Percentiles rank a stretch among this genome's conserved stretches.
These are phyloP conservation scores for Fistulina hepatica DNA, from an alignment of 1,284 basidiomycete genomes.

Conservation along the genomic window DNA sequence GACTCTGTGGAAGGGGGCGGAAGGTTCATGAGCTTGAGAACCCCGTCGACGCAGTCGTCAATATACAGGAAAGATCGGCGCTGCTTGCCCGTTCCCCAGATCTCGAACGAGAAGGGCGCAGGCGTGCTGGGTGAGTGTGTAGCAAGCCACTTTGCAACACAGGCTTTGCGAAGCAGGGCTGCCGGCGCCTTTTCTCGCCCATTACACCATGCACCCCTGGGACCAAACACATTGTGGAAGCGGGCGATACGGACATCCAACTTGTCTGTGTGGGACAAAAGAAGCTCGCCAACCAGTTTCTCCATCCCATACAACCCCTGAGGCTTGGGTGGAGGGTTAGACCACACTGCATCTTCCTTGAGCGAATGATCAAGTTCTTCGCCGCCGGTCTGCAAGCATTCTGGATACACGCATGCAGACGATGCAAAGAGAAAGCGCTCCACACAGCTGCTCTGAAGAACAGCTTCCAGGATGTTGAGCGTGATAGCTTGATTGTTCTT, in stretches of 20 bases:
- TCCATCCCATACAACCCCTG: constrained; percentile 52
- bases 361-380: constrained; percentile 33
- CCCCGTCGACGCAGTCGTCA: constrained; percentile 34
- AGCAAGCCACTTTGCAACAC: constrained; percentile 22
- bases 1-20: constrained; percentile 25
- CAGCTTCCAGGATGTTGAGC: constrained; percentile 33
- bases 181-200: constrained; percentile 52
- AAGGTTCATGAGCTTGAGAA: constrained; percentile 34
- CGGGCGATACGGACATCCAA: constrained; percentile 38
- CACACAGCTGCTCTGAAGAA: constrained; percentile 28
- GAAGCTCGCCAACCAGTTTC: constrained; percentile 41
- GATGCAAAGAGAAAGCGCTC: constrained; percentile 43
- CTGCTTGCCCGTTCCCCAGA: constrained; percentile 47
- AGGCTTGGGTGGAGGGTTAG: constrained; percentile 26
- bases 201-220: constrained; percentile 38
- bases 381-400: constrained; percentile 26
- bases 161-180: constrained; percentile 43
- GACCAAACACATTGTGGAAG: constrained; percentile 52
- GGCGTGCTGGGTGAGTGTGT: constrained; percentile 3
- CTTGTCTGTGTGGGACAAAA: constrained; percentile 25
- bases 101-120: constrained; percentile 32
- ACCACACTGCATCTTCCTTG: constrained; percentile 36
- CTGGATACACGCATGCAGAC: constrained; percentile 49
- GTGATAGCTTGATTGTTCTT: constrained; percentile 40
- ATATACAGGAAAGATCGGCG: constrained; percentile 47